A percentile compares a stretch with the other conserved stretches of the same genome.
phyloP scores from a whole-genome alignment of 768 basidiomycete species.

The Lepiota subincarnata region DNA sequence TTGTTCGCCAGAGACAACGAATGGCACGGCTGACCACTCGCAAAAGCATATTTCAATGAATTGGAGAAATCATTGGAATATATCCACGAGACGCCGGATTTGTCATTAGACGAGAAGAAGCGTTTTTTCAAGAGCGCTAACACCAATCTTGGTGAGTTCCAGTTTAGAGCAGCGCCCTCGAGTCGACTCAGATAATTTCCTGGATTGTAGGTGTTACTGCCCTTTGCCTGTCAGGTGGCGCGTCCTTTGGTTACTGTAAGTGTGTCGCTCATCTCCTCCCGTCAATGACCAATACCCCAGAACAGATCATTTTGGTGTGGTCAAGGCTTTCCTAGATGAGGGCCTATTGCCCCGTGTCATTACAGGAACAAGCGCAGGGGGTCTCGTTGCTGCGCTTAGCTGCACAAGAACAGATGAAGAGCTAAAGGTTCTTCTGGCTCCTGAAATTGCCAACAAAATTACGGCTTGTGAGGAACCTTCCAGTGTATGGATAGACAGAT shows the following conservation, averaged over 20 bases:
- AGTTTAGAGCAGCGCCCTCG: background rate
- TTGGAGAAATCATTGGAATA: slow-evolving; percentile 72
- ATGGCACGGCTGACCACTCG: slow-evolving; percentile 5
- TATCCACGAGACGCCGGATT: slow-evolving; percentile 66
- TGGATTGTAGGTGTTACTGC: slow-evolving; percentile 58
- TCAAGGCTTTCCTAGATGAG: slow-evolving; percentile 88
- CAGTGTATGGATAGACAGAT: slow-evolving; percentile 63
- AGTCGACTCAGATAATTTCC: background rate
- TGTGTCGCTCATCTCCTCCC: background rate
- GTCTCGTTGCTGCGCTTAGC: slow-evolving; percentile 67
- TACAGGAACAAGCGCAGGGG: slow-evolving; percentile 93
- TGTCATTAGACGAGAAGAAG: slow-evolving; percentile 85
- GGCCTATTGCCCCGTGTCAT: slow-evolving; percentile 86
- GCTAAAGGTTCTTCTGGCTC: slow-evolving; percentile 69
- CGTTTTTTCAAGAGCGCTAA: slow-evolving; percentile 88
- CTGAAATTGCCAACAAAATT: slow-evolving; percentile 79
- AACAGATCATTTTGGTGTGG: slow-evolving; percentile 83
- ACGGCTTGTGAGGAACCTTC: slow-evolving; percentile 80
- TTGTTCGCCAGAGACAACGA: background rate
- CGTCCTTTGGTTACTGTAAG: slow-evolving; percentile 90
- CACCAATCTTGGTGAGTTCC: slow-evolving; percentile 67
- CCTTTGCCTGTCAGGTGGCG: slow-evolving; percentile 93
- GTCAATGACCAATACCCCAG: background rate
- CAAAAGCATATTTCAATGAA: slow-evolving; percentile 75
- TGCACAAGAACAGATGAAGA: slow-evolving; percentile 91